Percentiles rank a stretch among this genome's conserved stretches.
Evolutionary conservation across 371 early-diverging fungal species (phyloP).

Genomic region (Vairimorpha apis): DNA sequence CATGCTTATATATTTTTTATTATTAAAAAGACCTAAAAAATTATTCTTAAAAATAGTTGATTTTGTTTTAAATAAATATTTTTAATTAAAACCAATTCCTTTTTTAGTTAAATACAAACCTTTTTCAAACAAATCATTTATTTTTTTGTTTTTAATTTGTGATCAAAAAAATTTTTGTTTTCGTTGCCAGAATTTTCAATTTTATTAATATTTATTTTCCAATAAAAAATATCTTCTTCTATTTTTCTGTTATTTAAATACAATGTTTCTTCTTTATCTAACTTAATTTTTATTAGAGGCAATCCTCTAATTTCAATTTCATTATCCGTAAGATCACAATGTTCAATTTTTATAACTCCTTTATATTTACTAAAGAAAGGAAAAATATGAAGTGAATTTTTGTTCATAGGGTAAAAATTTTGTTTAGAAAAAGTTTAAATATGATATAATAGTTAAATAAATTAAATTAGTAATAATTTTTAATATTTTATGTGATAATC

Average conservation of each 20-base stretch:
- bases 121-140: conserved; percentile 4
- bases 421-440: too few relatives aligned
- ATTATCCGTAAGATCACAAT: conserved; percentile 7
- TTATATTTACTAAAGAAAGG: conserved; percentile 1
- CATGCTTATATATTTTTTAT: too few relatives aligned
- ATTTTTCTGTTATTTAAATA: neutral
- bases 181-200: too few relatives aligned
- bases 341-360: conserved; percentile 4
- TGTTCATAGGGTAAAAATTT: too few relatives aligned
- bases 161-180: too few relatives aligned
- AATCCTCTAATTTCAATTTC: conserved; percentile 21
- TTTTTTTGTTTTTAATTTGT: too few relatives aligned
- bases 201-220: conserved; percentile 6
- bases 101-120: conserved; percentile 12
- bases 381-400: conserved; percentile 2
- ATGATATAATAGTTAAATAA: too few relatives aligned
- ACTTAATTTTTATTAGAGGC: neutral
- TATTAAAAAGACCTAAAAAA: too few relatives aligned
- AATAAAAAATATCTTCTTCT: conserved; percentile 30
- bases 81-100: conserved; percentile 25
- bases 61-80: too few relatives aligned
- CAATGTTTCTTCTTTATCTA: neutral
- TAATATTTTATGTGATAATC: too few relatives aligned
- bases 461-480: too few relatives aligned
- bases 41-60: too few relatives aligned